Evolutionary conservation across 306 rosid species (phyloP), one percentile per base, ranked within the genome.

Genomic region (Trifolium dubium): DNA sequence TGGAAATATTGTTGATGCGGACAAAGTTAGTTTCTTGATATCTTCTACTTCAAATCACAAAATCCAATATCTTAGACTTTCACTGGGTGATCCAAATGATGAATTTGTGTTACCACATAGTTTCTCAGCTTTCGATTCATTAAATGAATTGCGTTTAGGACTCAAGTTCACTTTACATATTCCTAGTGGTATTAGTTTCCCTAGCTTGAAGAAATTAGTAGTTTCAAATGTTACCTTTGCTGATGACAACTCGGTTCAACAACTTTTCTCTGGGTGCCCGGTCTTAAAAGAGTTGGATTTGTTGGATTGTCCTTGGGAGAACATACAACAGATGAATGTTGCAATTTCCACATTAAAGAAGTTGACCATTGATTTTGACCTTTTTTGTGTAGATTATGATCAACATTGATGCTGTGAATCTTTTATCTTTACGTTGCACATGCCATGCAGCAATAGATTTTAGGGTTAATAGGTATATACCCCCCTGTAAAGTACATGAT

Each of bases 391-490:
- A 6, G 15, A 19, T 0, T 3, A 65, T 37, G 14, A 28, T 67
- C 31, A 34, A 3, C 19, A 68, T 44, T 58, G 80, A 76, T 67
- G 69, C 53, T 31, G 69, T 18, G 62, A 68, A 76, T 44, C 80
- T 76, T 35, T 5, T 12, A 59, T 56, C 50, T 15, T 58, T 67
- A 18, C 31, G 53, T 14, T 76, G 61, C 80, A 56, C 5, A 30
- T 8, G 40, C 62, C 18, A 2, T 56, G 53, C 40, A 8, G 5
- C 12, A 8, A 28, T 67, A 46, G 53, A 67, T 3, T 44, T 56
- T 43, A 49, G n/a, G n/a, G n/a, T n/a, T n/a, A n/a, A n/a, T n/a
- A n/a, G n/a, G n/a, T n/a, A n/a, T n/a, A n/a, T n/a, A n/a, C n/a
- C n/a, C n/a, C n/a, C n/a, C n/a, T n/a, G n/a, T n/a, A n/a, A n/a